Conservation (phyloP, 345 rosid species). For the Lumnitzera racemosa region DNA sequence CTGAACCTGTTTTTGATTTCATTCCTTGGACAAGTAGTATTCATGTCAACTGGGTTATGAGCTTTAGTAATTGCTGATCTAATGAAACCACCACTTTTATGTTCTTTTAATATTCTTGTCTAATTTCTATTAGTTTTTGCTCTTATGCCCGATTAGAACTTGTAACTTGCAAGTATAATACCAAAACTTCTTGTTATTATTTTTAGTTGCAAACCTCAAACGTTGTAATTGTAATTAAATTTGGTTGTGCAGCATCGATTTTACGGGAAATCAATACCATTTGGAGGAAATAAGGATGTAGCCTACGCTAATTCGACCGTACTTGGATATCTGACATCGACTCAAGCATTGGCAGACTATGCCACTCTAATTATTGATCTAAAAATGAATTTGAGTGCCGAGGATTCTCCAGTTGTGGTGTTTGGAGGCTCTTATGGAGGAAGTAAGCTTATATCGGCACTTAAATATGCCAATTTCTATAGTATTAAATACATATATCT, state of each 20-base stretch:
- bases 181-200: constrained; percentile 13
- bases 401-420: constrained; percentile 57
- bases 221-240: constrained; percentile 24
- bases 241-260: constrained; percentile 56
- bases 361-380: constrained; percentile 41
- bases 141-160: constrained; percentile 21
- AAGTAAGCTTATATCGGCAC: constrained; percentile 22
- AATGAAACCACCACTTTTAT: too few relatives aligned
- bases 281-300: constrained; percentile 36
- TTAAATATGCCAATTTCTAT: too few relatives aligned
- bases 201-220: too few relatives aligned
- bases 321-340: constrained; percentile 40
- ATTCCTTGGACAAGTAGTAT: too few relatives aligned
- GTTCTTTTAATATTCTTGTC: background rate
- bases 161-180: constrained; percentile 43
- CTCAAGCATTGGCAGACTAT: constrained; percentile 58
- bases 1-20: too few relatives aligned
- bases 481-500: too few relatives aligned
- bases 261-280: constrained; percentile 54
- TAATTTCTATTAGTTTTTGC: background rate
- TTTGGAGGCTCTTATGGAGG: constrained; percentile 73
- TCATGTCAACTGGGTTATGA: too few relatives aligned
- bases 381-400: constrained; percentile 45
- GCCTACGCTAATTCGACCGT: constrained; percentile 42
- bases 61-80: too few relatives aligned